Evolutionary conservation across 1,284 basidiomycete species (phyloP).

Genomic region (Boletus hoseneyae): DNA sequence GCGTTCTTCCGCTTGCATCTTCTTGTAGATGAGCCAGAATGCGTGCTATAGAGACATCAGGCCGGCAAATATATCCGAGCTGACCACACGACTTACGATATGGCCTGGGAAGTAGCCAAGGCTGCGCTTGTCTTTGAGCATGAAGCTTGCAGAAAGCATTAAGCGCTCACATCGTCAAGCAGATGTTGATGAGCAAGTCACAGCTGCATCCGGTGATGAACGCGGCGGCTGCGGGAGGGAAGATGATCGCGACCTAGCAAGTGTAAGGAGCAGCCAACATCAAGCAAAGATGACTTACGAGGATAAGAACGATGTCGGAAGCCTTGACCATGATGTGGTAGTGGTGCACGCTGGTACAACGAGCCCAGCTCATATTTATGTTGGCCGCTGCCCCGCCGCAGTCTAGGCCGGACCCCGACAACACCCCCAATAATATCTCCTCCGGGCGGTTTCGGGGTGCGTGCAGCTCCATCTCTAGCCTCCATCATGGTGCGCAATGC

Average conservation of each 20-base stretch:
- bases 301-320: slow-evolving; percentile 36
- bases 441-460: slow-evolving; percentile 16
- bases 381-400: slow-evolving; percentile 12
- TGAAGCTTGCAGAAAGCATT: background rate
- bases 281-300: slow-evolving; percentile 28
- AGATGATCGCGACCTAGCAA: slow-evolving; percentile 67
- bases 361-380: background rate
- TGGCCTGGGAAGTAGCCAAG: slow-evolving; percentile 76
- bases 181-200: slow-evolving; percentile 69
- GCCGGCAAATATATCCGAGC: background rate
- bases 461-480: background rate
- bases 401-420: slow-evolving; percentile 23
- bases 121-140: slow-evolving; percentile 34
- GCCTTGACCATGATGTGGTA: slow-evolving; percentile 28
- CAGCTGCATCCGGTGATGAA: slow-evolving; percentile 72
- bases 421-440: background rate
- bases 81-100: slow-evolving; percentile 41
- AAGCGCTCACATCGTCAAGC: slow-evolving; percentile 59
- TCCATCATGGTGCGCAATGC: slow-evolving; percentile 23
- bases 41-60: slow-evolving; percentile 40
- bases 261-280: slow-evolving; percentile 4
- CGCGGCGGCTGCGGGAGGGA: slow-evolving; percentile 57
- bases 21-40: slow-evolving; percentile 72
- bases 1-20: slow-evolving; percentile 75
- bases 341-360: background rate